A percentile compares a stretch with the other conserved stretches of the same genome.
These are phyloP conservation scores for Aspergillus uvarum DNA, from an alignment of 2,329 filamentous ascomycete genomes.

Conservation along the genomic window DNA sequence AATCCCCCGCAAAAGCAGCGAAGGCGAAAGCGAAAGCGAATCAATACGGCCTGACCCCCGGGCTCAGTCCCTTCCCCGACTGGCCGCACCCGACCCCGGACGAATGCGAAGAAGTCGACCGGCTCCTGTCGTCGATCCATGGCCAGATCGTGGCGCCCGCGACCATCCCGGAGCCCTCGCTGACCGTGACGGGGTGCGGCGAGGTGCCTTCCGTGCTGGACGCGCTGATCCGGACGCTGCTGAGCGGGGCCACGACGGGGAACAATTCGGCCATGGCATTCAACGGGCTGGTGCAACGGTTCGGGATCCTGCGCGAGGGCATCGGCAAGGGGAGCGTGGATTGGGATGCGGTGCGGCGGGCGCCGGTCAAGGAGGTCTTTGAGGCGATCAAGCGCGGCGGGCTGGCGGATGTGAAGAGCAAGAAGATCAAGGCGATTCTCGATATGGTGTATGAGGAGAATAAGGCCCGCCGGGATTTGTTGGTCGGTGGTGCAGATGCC, in stretches of 20 bases:
- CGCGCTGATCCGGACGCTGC: constrained; percentile 61
- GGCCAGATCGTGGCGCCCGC: constrained; percentile 64
- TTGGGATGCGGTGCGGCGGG: constrained; percentile 68
- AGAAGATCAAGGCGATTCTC: constrained; percentile 70
- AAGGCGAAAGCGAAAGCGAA: constrained; percentile 19
- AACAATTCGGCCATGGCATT: constrained; percentile 66
- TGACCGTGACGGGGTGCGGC: constrained; percentile 69
- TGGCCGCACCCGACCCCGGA: constrained; percentile 64
- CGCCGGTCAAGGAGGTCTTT: constrained; percentile 61
- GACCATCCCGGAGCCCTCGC: constrained; percentile 67
- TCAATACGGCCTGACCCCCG: constrained; percentile 56
- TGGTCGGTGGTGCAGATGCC: constrained; percentile 28
- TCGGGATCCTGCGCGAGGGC: constrained; percentile 62
- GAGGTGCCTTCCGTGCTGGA: constrained; percentile 66
- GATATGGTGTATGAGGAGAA: constrained; percentile 72
- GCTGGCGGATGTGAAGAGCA: constrained; percentile 68
- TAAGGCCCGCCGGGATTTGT: constrained; percentile 53
- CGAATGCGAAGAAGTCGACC: constrained; percentile 68
- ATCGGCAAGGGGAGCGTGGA: constrained; percentile 70
- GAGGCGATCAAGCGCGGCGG: constrained; percentile 70
- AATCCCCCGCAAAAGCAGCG: neutral
- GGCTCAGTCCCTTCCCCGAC: constrained; percentile 65
- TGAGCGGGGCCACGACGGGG: constrained; percentile 61
- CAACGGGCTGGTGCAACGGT: constrained; percentile 62
- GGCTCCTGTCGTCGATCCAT: constrained; percentile 64